Evolutionary conservation across 192 early-diverging fungal genomes (phyloP), one percentile per base, ranked within the genome.

Genomic region (Paraglomus brasilianum): DNA sequence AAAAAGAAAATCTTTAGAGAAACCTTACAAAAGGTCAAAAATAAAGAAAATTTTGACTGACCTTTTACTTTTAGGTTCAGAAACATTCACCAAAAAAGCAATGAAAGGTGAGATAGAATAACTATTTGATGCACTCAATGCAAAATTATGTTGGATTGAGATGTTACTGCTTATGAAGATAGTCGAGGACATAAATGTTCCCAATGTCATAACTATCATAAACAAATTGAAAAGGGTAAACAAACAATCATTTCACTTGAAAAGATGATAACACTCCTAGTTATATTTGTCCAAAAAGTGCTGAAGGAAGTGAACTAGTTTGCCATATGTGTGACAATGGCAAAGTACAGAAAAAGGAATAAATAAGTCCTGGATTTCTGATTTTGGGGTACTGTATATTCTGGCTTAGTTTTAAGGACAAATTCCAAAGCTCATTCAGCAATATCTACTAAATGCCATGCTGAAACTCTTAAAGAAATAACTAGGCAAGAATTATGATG

Each of bases 21-120:
- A 66, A 1, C 45, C 44, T 49, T 66, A 66, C 0, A 1, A 1
- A 66, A 66, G 49, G 44, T 1, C 46, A 66, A 66, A 45, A 66
- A 66, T 15, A 66, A 49, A 49, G 64, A 66, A 49, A 66, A 1
- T 66, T 66, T 66, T 66, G 17, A 66, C 46, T 66, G 64, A 9
- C 64, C 43, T 66, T 66, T 66, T 48, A 66, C 7, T 46, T 1
- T 66, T 17, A 66, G n/a, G n/a, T n/a, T n/a, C n/a, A n/a, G n/a
- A n/a, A n/a, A n/a, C n/a, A n/a, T n/a, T n/a, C n/a, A 22, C 1
- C 64, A 66, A 66, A 38, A 66, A 17, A 6, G 64, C 2, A 66
- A 9, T 66, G 45, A 6, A 8, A 66, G 64, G 46, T 66, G 43
- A 66, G 64, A 66, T 66, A 1, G 43, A 48, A 22, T 66, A 1